Evolutionary conservation across 495 filamentous ascomycete genomes (phyloP).

Genomic region (Xylaria flabelliformis): DNA sequence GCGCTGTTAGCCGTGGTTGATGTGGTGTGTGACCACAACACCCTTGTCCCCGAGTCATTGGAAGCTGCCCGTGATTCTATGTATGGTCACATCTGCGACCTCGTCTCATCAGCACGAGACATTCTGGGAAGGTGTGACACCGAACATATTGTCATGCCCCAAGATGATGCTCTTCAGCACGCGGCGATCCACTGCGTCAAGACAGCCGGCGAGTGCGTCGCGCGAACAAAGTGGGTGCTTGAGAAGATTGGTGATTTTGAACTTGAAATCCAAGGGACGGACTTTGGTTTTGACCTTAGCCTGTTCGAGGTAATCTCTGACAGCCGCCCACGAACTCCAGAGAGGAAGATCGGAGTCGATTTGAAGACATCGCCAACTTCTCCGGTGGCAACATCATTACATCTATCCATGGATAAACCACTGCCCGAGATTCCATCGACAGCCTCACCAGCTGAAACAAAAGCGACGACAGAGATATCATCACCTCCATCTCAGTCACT

Average conservation of each 20-base stretch:
- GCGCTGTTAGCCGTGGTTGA: conserved; percentile 81
- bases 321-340: conserved; percentile 47
- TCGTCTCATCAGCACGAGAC: conserved; percentile 80
- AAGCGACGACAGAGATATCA: conserved; percentile 39
- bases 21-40: conserved; percentile 78
- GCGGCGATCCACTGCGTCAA: conserved; percentile 91
- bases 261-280: conserved; percentile 62
- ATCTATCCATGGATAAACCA: conserved; percentile 38
- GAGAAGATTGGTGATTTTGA: conserved; percentile 95
- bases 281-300: conserved; percentile 55
- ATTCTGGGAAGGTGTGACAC: conserved; percentile 68
- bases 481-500: conserved; percentile 48
- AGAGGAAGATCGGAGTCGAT: conserved; percentile 44
- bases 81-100: conserved; percentile 77
- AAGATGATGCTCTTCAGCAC: conserved; percentile 73
- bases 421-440: conserved; percentile 47
- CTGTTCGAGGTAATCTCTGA: conserved; percentile 43
- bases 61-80: conserved; percentile 75
- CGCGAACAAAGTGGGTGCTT: conserved; percentile 82
- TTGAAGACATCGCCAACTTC: conserved; percentile 39
- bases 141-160: conserved; percentile 78
- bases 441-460: conserved; percentile 42
- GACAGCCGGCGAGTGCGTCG: conserved; percentile 87
- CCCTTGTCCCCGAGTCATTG: conserved; percentile 66
- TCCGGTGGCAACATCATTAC: conserved; percentile 31